phyloP scores from a whole-genome alignment of 352 stramenopile species.

The Phytopythium oedochilum region DNA sequence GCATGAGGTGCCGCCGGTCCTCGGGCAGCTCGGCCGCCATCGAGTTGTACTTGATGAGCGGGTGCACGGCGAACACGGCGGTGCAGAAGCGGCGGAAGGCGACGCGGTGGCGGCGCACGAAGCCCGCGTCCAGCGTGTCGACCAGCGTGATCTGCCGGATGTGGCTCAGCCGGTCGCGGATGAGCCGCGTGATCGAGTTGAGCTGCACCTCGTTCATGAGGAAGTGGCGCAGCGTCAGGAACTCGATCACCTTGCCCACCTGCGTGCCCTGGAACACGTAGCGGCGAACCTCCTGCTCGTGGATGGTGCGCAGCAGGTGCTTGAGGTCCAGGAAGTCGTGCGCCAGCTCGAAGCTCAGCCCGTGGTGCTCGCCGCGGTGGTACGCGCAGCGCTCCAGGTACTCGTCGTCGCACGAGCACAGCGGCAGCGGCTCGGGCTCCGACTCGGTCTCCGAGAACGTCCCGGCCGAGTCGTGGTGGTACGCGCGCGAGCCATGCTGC shows the following conservation, averaged over 20 bases:
- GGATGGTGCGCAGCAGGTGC: conserved; percentile 39
- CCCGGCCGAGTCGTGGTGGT: conserved; percentile 25
- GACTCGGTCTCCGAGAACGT: conserved; percentile 50
- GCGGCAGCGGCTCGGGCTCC: conserved; percentile 37
- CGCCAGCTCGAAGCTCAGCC: conserved; percentile 43
- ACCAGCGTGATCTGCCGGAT: conserved; percentile 42
- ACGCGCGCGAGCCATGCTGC: conserved; percentile 7
- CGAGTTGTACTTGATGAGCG: conserved; percentile 48
- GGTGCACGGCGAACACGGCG: conserved; percentile 37
- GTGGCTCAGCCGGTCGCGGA: conserved; percentile 35
- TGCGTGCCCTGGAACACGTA: conserved; percentile 51
- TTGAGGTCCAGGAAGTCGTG: conserved; percentile 47
- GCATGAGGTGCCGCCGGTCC: conserved; percentile 32
- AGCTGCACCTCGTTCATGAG: conserved; percentile 39
- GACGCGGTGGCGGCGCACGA: conserved; percentile 32
- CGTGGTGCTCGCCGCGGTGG: conserved; percentile 42
- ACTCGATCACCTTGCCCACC: conserved; percentile 55
- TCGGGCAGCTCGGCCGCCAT: conserved; percentile 35
- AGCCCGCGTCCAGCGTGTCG: conserved; percentile 36
- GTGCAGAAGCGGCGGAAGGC: conserved; percentile 44
- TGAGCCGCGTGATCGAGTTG: conserved; percentile 31
- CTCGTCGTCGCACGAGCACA: conserved; percentile 42
- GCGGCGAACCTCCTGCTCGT: conserved; percentile 38
- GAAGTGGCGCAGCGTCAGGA: conserved; percentile 42
- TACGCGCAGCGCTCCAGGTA: conserved; percentile 44